phyloP scores from a whole-genome alignment of 257 asterid genomes.

The Solanum megistacrolobum region DNA sequence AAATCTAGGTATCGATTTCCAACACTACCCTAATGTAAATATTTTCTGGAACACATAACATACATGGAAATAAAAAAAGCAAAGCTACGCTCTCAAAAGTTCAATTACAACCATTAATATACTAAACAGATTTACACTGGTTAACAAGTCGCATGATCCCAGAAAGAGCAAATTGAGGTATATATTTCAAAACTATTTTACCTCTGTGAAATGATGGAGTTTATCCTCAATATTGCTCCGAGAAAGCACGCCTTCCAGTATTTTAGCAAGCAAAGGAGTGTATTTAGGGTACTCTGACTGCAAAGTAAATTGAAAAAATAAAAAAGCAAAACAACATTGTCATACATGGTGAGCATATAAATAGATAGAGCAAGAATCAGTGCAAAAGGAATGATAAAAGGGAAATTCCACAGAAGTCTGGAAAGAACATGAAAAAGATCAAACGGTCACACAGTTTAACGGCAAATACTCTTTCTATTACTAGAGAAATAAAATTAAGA shows the following conservation, averaged over 20 bases:
- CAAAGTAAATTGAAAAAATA: background rate
- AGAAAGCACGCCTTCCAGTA: conserved; percentile 69
- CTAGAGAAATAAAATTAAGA: background rate
- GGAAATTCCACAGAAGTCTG: background rate
- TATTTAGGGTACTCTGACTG: conserved; percentile 88
- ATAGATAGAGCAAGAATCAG: background rate
- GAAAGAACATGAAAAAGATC: background rate
- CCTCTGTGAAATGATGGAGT: conserved; percentile 64
- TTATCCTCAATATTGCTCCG: conserved; percentile 50
- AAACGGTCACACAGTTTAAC: background rate
- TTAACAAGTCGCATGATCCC: background rate
- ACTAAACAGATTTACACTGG: background rate
- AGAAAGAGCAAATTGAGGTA: background rate
- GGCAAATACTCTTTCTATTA: background rate
- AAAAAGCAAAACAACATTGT: background rate
- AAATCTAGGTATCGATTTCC: background rate
- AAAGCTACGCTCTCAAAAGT: background rate
- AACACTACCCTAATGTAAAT: background rate
- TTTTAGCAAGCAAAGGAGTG: conserved; percentile 85
- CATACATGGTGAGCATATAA: background rate
- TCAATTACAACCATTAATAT: background rate
- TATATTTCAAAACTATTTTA: conserved; percentile 9
- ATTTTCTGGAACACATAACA: background rate
- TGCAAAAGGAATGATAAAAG: background rate
- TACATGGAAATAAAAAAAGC: background rate